These are phyloP conservation scores for Fraxinus americana DNA, from an alignment of 257 asterid species.

Conservation along the genomic window DNA sequence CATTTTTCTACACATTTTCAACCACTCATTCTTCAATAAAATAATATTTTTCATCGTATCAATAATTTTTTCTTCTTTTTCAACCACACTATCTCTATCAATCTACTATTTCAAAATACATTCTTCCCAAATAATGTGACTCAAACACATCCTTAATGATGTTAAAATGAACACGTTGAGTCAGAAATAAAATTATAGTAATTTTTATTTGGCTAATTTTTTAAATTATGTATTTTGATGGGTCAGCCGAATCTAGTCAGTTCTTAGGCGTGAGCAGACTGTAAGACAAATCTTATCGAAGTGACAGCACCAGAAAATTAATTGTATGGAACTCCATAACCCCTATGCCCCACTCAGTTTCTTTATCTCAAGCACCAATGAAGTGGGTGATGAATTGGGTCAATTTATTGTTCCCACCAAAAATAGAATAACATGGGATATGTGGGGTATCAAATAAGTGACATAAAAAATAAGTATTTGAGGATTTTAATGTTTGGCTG, in stretches of 20 bases:
- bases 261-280: not conserved
- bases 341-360: not conserved
- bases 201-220: not conserved
- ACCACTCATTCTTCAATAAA: too few species aligned
- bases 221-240: not conserved
- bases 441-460: not conserved
- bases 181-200: not conserved
- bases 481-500: too few species aligned
- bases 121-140: too few species aligned
- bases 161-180: too few species aligned
- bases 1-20: too few species aligned
- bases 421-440: not conserved
- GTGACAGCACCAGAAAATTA: slow-evolving; percentile 6
- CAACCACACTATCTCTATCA: too few species aligned
- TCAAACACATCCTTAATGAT: too few species aligned
- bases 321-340: slow-evolving; percentile 2
- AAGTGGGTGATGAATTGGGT: not conserved
- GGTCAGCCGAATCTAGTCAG: not conserved
- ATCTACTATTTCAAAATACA: too few species aligned
- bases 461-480: not conserved
- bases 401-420: not conserved
- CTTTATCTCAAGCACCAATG: not conserved
- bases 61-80: too few species aligned
- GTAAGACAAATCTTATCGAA: slow-evolving; percentile 2
- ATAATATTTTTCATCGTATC: too few species aligned